Evolutionary conservation across 2,329 filamentous ascomycete genomes (phyloP), one percentile per base, ranked within the genome.

Genomic region (Madurella fahalii): DNA sequence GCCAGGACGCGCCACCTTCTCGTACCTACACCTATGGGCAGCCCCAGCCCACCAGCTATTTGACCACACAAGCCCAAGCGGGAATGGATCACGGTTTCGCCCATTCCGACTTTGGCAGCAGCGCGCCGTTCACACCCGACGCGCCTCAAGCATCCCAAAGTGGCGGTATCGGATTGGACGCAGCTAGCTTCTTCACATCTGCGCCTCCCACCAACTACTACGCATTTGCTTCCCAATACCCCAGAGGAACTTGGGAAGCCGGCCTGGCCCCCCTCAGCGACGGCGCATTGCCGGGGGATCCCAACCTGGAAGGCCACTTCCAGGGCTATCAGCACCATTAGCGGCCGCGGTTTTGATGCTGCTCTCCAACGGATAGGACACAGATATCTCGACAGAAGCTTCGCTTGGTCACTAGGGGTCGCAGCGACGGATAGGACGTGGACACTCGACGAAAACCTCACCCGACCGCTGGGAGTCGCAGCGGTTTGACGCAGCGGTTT

Each of bases 291-390:
- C 40, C 30, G 9, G 30, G 30, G 2, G 37, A 52, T n/a, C 13
- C 37, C 13, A 43, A 16, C 37, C 30, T 40, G 20, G 51, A 43
- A 17, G 25, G 20, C 12, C 40, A 50, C 9, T 58, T 50, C 17
- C 48, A n/a, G n/a, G 56, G 52, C 8, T 58, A 55, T 37, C 56
- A 44, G 18, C 16, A 40, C 37, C 15, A 18, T 31, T 52, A 15
- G 9, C 34, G 34, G 11, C 4, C 9, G 34, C 34, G 9, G 9
- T 4, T 37, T 37, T n/a, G n/a, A n/a, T n/a, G n/a, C n/a, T 25
- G 7, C 25, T 25, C 25, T 25, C 25, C 25, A 25, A 25, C 25
- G 25, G 25, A 25, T 25, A 25, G 7, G 25, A 25, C 25, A 25
- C 7, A 25, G 4, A 25, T 25, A 25, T 25, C 25, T 25, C 25